Evolutionary conservation across 2,329 filamentous ascomycete species (phyloP), one percentile per base, ranked within the genome.

Genomic region (Microcyclospora tardicrescens): DNA sequence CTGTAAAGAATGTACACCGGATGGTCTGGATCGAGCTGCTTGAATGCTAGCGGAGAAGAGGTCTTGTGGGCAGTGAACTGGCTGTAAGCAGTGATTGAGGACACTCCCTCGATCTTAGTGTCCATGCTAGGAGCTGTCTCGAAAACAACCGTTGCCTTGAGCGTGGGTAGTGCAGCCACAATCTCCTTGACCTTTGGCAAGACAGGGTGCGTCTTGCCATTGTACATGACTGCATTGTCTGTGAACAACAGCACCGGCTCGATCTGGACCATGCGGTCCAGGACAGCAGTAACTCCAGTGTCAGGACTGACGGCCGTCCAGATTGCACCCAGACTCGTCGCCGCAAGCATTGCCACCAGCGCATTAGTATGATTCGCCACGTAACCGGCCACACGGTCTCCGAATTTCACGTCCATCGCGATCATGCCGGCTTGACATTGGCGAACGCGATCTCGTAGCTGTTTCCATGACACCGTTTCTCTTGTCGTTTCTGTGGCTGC

Each of bases 221-320:
- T 96, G 62, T 96, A 96, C 39, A 86, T 72, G 6, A 81, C 80
- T 10, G 81, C 85, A 51, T 93, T 91, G 58, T 95, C 89, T 1
- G 83, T 79, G 54, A 95, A 93, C 3, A 96, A 65, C 1, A 93
- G 63, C 42, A 74, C 77, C 3, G 91, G 89, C 43, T 79, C 74
- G 48, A 96, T 91, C 64, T 96, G 91, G 34, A 73, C 72, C 43
- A 96, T 64, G 6, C 91, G 74, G 57, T 96, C 91, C 16, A 96
- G 65, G 1, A 96, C 87, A 12, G 87, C 89, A 51, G 84, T 84
- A 2, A 93, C 84, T 10, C 89, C 89, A 12, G 81, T 94, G 59
- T 96, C 89, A 2, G 89, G 86, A 52, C 84, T 93, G 35, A 95
- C 84, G 6, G 83, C 83, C 1, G 87, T 94, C 89, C 89, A 96